Base-by-base conservation (phyloP, 2,329 filamentous ascomycete species). In the Penicillium frequentans region DNA sequence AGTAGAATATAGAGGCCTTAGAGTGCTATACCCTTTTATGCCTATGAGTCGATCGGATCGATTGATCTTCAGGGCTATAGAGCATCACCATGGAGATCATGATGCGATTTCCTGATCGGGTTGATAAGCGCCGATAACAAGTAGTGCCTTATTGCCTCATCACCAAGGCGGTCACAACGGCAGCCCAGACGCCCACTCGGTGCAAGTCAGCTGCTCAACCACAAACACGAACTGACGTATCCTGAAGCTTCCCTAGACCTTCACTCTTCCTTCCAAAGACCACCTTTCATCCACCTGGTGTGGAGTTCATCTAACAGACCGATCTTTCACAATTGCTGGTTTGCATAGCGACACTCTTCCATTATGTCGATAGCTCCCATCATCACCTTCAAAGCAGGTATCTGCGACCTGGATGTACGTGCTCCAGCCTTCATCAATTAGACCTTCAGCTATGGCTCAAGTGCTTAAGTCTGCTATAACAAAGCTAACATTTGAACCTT, bases 351-450 rank as follows among this genome's bases (percentile, higher is more conserved):
- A 47, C 35, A 39, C 49, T 45, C 29, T 48, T 59, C 51, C 65
- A 80, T 59, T 63, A 97, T 96, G 92, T 91, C 93, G 61, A 87
- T 91, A 76, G 75, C 83, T 65, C 92, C 93, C 31, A 84, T 96
- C 71, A 93, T 98, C 74, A 96, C 92, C 16, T 98, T 98, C 84
- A 97, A 96, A 83, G 93, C 93, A 63, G 93, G 93, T 75, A 86
- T 85, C 75, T 98, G 93, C 79, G 87, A 95, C 52, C 75, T 93
- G 59, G 88, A 93, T 74, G 92, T 96, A 79, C 72, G 89, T 82
- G 39, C 39, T 52, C 24, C 39, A 21, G 37, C 48, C 33, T 56
- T 57, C 49, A 54, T 23, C 46, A 48, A 54, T 54, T 52, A 37
- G 19, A 29, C 14, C 21, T 9, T 37, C 21, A 23, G 29, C 5